Percentiles rank a stretch among this genome's conserved stretches.
These are phyloP conservation scores for Grosmannia clavigera DNA, from an alignment of 2,329 filamentous ascomycete genomes.

Conservation along the genomic window DNA sequence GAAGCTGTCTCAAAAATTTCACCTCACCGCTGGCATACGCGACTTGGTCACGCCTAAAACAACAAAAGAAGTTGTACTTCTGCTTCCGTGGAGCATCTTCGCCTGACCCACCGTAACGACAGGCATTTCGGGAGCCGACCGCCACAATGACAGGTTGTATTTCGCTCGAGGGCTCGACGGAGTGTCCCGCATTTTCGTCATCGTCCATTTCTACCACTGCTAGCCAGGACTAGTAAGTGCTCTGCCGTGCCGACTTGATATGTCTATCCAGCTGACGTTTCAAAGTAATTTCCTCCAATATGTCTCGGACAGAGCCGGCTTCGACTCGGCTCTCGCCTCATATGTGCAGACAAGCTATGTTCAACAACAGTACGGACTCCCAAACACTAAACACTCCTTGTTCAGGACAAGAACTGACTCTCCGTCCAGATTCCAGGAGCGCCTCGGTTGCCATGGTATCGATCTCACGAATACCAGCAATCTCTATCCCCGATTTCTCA, in stretches of 20 bases:
- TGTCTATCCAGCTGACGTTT: background rate
- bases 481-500: conserved; percentile 88
- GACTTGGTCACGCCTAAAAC: background rate
- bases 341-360: conserved; percentile 70
- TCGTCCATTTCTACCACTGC: conserved; percentile 52
- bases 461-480: conserved; percentile 66
- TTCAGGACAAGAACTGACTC: background rate
- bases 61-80: background rate
- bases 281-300: conserved; percentile 73
- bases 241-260: background rate
- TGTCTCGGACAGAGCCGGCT: conserved; percentile 63
- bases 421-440: conserved; percentile 55
- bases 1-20: background rate
- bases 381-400: background rate
- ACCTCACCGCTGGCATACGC: background rate
- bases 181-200: conserved; percentile 59
- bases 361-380: conserved; percentile 54
- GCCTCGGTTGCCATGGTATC: conserved; percentile 70
- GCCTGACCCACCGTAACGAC: background rate
- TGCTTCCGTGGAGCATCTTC: background rate
- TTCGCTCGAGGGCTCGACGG: conserved; percentile 55
- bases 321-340: conserved; percentile 60
- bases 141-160: conserved; percentile 37
- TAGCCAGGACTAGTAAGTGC: conserved; percentile 16
- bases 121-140: background rate